Base-by-base conservation (phyloP, 495 filamentous ascomycete genomes). In the Pyronema domesticum region DNA sequence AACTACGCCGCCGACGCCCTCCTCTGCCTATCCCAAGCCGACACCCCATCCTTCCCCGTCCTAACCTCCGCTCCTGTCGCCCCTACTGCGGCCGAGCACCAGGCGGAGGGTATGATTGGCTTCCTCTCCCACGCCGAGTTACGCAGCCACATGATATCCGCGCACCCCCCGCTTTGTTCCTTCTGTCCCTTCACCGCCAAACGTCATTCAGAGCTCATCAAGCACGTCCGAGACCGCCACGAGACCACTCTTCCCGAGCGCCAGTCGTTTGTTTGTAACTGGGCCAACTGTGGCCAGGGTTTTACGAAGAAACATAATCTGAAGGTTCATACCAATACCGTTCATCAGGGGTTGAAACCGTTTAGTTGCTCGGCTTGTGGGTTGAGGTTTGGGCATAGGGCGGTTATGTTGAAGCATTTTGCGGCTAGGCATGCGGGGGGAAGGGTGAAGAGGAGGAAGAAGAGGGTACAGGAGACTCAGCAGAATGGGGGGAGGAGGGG, bases 261-360 rank as follows among this genome's bases (percentile, higher is more conserved):
- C 55, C 79, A 78, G 64, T 72, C 62, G 1, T 76, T 81, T 65
- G 73, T 64, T 3, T 76, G 81, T 54, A 58, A 68, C 7, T 95
- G 89, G 66, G 74, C 75, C 0, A 70, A 76, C 59, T 65, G 62
- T 17, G 50, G 70, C 44, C 79, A 81, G 54, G 75, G 71, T 52
- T 94, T 94, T 68, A 85, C 85, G 7, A 80, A 81, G 61, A 77
- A 75, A 55, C 80, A 80, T 0, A 94, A 94, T 62, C 73, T 94
- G 17, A 82, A 79, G 33, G 77, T 79, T 0, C 91, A 98, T 61
- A 72, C 86, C 52, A 78, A 80, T 18, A 79, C 76, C 3, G 80
- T 81, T 0, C 91, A 98, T 61, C 71, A 83, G 54, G 79, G 80
- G 23, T 68, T 57, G 9, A 60, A 60, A 14, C 62, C 58, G 4